A percentile compares a stretch with the other conserved stretches of the same genome.
phyloP scores from a whole-genome alignment of 768 basidiomycete species.

The Rhodotorula taiwanensis region DNA sequence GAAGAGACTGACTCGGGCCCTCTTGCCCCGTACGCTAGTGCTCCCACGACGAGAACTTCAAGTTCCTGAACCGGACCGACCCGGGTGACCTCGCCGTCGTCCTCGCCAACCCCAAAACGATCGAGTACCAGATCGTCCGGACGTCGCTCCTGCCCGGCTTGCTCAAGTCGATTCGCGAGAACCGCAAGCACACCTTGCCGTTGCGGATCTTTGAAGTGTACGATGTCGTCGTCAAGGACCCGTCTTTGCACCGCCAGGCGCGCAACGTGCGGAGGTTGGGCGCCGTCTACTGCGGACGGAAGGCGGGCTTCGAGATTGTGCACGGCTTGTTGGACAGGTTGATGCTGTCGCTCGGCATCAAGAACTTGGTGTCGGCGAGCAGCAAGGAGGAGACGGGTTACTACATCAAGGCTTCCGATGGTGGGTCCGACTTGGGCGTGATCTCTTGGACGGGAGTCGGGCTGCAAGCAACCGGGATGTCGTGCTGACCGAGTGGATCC shows the following conservation, averaged over 20 bases:
- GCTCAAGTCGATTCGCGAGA: constrained; percentile 93
- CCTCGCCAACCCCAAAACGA: constrained; percentile 93
- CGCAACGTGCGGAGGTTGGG: constrained; percentile 81
- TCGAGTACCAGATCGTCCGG: constrained; percentile 96
- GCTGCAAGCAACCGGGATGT: too few relatives aligned
- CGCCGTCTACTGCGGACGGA: constrained; percentile 92
- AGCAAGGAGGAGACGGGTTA: constrained; percentile 65
- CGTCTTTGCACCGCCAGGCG: constrained; percentile 66
- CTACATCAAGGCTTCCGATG: constrained; percentile 78
- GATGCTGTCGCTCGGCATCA: constrained; percentile 93
- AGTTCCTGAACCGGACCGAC: constrained; percentile 78
- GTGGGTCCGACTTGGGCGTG: constrained; percentile 51
- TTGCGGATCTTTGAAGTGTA: constrained; percentile 89
- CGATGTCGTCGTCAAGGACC: constrained; percentile 87
- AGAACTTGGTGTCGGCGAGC: constrained; percentile 60
- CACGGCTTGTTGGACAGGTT: constrained; percentile 89
- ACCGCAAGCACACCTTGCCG: constrained; percentile 84
- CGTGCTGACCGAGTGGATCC: too few relatives aligned
- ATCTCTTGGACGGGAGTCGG: too few relatives aligned
- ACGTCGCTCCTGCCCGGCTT: constrained; percentile 92
- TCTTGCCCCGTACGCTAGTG: constrained; percentile 54
- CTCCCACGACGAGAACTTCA: constrained; percentile 97
- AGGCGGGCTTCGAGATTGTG: constrained; percentile 87
- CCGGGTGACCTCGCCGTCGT: constrained; percentile 73
- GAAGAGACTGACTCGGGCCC: background rate